Evolutionary conservation across 257 asterid genomes (phyloP).

Genomic region (Solanum appendiculatum): DNA sequence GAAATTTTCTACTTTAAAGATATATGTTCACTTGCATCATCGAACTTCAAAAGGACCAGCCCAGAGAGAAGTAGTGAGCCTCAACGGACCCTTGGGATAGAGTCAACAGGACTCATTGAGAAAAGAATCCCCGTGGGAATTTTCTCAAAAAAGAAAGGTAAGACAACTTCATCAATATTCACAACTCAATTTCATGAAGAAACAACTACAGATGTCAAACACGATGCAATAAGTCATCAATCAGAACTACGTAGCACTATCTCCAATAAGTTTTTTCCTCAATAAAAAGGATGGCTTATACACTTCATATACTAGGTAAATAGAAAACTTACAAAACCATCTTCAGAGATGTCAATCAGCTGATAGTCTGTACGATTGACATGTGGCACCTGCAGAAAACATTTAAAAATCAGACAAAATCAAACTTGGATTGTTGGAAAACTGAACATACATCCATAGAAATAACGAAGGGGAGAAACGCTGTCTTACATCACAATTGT

Average conservation of each 20-base stretch:
- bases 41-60: background rate
- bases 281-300: background rate
- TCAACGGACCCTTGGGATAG: background rate
- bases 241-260: background rate
- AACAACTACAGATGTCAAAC: background rate
- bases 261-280: background rate
- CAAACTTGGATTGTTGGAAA: background rate
- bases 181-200: background rate
- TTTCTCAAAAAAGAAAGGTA: background rate
- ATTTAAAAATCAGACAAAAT: background rate
- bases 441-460: background rate
- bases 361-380: conserved; percentile 57
- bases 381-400: conserved; percentile 40
- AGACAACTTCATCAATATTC: background rate
- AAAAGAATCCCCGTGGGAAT: background rate
- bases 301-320: background rate
- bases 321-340: conserved; percentile 23
- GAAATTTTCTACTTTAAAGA: background rate
- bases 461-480: background rate
- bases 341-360: conserved; percentile 28
- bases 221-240: background rate
- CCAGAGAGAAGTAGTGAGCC: background rate
- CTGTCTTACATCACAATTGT: conserved; percentile 47
- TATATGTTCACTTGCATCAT: background rate
- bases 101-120: background rate